These are phyloP conservation scores for Colletotrichum lini DNA, from an alignment of 2,329 filamentous ascomycete species.

Conservation along the genomic window DNA sequence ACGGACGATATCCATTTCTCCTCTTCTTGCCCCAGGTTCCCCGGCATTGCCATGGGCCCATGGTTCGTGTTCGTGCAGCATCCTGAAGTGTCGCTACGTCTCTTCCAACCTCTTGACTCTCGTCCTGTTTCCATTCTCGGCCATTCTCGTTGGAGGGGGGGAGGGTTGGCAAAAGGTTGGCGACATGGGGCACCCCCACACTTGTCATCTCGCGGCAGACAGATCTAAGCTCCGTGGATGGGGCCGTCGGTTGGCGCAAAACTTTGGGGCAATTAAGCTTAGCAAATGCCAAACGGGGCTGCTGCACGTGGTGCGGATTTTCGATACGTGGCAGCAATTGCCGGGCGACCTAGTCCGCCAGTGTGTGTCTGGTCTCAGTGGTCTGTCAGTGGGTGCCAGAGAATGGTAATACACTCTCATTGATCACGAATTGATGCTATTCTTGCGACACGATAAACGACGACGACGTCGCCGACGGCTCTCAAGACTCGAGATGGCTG, in stretches of 20 bases:
- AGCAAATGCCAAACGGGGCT: conserved; percentile 39
- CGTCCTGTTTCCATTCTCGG: conserved; percentile 20
- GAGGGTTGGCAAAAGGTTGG: conserved; percentile 27
- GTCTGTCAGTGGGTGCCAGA: not conserved
- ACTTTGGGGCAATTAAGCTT: conserved; percentile 36
- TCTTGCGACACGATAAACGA: not conserved
- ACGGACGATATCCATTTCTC: conserved; percentile 26
- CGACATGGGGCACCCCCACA: conserved; percentile 36
- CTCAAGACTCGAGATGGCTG: not conserved
- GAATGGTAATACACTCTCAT: not conserved
- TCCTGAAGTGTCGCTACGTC: not conserved
- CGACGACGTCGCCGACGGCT: not conserved
- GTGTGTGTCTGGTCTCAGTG: no score
- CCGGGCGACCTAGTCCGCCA: not conserved
- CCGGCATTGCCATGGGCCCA: conserved; percentile 22
- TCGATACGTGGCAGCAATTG: conserved; percentile 33
- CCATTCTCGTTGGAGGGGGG: not conserved
- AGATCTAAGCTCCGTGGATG: conserved; percentile 41
- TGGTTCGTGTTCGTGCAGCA: conserved; percentile 17
- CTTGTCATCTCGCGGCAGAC: conserved; percentile 41
- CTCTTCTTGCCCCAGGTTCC: conserved; percentile 27
- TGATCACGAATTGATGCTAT: not conserved
- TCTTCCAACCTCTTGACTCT: conserved; percentile 1
- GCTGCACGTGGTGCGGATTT: conserved; percentile 13
- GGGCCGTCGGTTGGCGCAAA: conserved; percentile 38